A percentile compares a stretch with the other conserved stretches of the same genome.
These are phyloP conservation scores for Tinospora cordifolia DNA, from an alignment of 164 flowering plant genomes.

Conservation along the genomic window DNA sequence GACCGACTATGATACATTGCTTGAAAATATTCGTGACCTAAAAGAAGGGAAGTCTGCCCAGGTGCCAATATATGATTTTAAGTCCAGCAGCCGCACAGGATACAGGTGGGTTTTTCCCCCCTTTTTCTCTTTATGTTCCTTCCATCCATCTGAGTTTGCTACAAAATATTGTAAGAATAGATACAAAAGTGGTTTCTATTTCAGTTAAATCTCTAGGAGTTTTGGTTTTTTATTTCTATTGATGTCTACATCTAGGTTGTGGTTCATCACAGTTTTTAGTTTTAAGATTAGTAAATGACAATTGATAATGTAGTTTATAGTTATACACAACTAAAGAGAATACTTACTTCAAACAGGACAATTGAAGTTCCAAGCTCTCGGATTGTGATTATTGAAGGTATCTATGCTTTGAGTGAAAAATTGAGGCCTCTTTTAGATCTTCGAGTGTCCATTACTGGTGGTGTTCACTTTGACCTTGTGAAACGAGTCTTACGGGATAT, in stretches of 20 bases:
- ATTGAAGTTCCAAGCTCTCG: conserved; percentile 86
- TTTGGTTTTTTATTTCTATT: neutral
- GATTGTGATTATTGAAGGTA: conserved; percentile 89
- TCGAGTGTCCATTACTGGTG: conserved; percentile 88
- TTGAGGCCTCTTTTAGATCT: conserved; percentile 77
- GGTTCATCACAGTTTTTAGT: neutral
- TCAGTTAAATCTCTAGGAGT: neutral
- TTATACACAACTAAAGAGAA: neutral
- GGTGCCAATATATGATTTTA: conserved; percentile 95
- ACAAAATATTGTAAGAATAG: neutral
- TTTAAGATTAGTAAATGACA: neutral
- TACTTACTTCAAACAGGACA: conserved; percentile 36
- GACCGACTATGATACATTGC: conserved; percentile 93
- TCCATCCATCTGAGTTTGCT: neutral
- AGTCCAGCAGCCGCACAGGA: conserved; percentile 79
- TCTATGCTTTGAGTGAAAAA: conserved; percentile 90
- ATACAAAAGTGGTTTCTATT: neutral
- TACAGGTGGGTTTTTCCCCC: conserved; percentile 53
- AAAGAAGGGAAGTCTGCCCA: conserved; percentile 69
- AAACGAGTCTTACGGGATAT: conserved; percentile 90
- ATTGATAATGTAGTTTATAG: neutral
- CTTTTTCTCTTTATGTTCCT: too few relatives aligned
- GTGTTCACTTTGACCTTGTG: conserved; percentile 96
- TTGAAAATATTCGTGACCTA: conserved; percentile 66
- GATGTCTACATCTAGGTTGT: neutral